Conservation (phyloP, 2,329 filamentous ascomycete genomes). For the Stylonectria norvegica region DNA sequence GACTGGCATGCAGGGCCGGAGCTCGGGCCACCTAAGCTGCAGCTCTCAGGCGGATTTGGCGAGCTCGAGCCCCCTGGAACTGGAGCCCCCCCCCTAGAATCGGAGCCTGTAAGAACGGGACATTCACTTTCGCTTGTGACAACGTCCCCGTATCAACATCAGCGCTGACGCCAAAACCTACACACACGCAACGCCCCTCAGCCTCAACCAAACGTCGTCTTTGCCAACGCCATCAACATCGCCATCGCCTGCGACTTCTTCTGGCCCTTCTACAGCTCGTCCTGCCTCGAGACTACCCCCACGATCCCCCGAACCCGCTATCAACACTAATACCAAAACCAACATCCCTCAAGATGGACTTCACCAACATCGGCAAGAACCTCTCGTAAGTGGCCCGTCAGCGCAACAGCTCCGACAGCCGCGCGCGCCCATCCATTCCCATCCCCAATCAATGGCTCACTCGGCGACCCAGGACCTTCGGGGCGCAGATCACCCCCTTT, state of each 20-base stretch:
- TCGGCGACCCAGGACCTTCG: slow-evolving; percentile 49
- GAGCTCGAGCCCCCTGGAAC: slow-evolving; percentile 22
- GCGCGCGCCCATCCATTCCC: slow-evolving; percentile 9
- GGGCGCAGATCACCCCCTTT: slow-evolving; percentile 85
- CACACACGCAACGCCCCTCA: slow-evolving; percentile 16
- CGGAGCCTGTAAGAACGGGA: slow-evolving; percentile 3
- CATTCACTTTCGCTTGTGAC: slow-evolving; percentile 34
- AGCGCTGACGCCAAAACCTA: slow-evolving; percentile 20
- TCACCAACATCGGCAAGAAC: slow-evolving; percentile 56
- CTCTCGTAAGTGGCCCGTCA: slow-evolving; percentile 44
- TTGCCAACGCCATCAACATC: slow-evolving; percentile 8
- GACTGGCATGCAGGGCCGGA: slow-evolving; percentile 4
- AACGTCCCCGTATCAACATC: slow-evolving; percentile 27
- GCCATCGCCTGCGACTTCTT: slow-evolving; percentile 6
- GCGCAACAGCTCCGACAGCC: slow-evolving; percentile 11
- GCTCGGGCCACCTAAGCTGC: slow-evolving; percentile 27
- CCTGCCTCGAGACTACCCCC: too few relatives aligned
- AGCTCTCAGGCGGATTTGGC: slow-evolving; percentile 1
- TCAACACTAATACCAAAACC: too few relatives aligned
- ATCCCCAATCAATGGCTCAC: slow-evolving; percentile 20
- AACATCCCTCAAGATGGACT: slow-evolving; percentile 46
- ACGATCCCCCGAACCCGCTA: too few relatives aligned
- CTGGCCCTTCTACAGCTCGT: slow-evolving; percentile 4
- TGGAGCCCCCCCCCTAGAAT: slow-evolving; percentile 4
- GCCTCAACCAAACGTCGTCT: slow-evolving; percentile 8